Base-by-base conservation (phyloP, 2,329 filamentous ascomycete species). In the Diplodia intermedia region DNA sequence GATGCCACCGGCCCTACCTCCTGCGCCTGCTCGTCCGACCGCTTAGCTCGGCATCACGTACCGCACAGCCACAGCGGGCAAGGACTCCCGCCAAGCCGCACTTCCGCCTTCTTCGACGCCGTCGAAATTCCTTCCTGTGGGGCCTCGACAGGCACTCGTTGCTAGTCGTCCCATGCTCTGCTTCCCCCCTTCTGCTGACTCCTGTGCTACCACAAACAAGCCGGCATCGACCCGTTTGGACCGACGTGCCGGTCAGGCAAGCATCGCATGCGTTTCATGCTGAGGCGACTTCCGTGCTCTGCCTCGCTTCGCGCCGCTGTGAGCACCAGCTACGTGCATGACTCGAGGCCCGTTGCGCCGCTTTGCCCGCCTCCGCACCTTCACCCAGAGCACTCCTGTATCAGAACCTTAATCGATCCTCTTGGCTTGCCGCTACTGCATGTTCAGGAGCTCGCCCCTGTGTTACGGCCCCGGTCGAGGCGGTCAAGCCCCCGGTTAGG, bases 41-140 rank as follows among this genome's bases (percentile, higher is more conserved):
- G 56, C 38, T n/a, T 49, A 12, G 4, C 33, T 49, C 47, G 47
- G 29, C 26, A 29, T 40, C 57, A 60, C 55, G 15, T n/a, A n/a
- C 60, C 47, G 43, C 60, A 52, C 60, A 50, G 60, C 60, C 60
- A 63, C 60, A 63, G 36, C 33, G 26, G n/a, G 14, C n/a, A 38
- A 43, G 36, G 20, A n/a, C n/a, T 23, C 4, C 23, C 18, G 60
- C 60, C 60, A 63, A 63, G 60, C 29, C 47, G 11, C 29, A 8
- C 5, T 38, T 63, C 40, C 60, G 9, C 20, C 60, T 52, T 38
- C 29, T 52, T 29, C 60, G 60, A 63, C 40, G 60, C 43, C 55
- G 36, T 57, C 36, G 56, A 31, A 9, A 14, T 29, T 26, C 15
- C 20, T 38, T 62, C 57, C 15, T 26, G 57, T 62, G 56, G 56